These are phyloP conservation scores for Mediolabrus comicus DNA, from an alignment of 108 stramenopile genomes.

Conservation along the genomic window DNA sequence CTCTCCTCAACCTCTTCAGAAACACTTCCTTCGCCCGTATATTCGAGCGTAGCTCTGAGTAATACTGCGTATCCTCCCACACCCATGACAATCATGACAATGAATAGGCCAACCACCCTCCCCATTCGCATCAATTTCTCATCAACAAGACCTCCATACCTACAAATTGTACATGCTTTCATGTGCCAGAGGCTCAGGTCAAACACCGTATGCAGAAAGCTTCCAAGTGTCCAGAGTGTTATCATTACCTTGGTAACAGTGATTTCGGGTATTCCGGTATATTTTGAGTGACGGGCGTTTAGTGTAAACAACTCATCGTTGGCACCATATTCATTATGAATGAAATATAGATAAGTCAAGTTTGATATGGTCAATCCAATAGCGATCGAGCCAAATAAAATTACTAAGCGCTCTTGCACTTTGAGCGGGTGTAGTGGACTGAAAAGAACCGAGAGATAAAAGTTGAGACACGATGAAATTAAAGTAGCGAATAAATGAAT, in stretches of 20 bases:
- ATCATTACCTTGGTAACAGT: constrained; percentile 44
- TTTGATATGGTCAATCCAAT: constrained; percentile 50
- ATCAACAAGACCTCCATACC: constrained; percentile 38
- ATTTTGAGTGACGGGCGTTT: constrained; percentile 16
- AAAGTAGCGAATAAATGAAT: too few relatives aligned
- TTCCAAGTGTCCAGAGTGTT: constrained; percentile 49
- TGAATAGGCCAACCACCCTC: constrained; percentile 31
- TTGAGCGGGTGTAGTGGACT: constrained; percentile 41
- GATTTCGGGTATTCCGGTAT: constrained; percentile 23
- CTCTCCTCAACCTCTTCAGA: constrained; percentile 29
- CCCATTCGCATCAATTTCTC: constrained; percentile 37
- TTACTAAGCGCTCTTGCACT: constrained; percentile 35
- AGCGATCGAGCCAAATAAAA: constrained; percentile 45
- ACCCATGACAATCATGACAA: constrained; percentile 33
- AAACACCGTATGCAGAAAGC: constrained; percentile 43
- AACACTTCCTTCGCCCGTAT: constrained; percentile 27
- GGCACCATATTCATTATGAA: constrained; percentile 20
- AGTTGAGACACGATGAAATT: neutral
- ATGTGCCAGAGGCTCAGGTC: constrained; percentile 49
- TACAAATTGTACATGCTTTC: constrained; percentile 46
- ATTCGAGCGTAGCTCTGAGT: constrained; percentile 41
- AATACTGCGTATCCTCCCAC: constrained; percentile 41
- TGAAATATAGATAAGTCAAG: constrained; percentile 42
- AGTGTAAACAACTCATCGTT: constrained; percentile 25
- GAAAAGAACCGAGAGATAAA: neutral